Base-by-base conservation (phyloP, 140 eudicot genomes). In the Cichorium intybus region DNA sequence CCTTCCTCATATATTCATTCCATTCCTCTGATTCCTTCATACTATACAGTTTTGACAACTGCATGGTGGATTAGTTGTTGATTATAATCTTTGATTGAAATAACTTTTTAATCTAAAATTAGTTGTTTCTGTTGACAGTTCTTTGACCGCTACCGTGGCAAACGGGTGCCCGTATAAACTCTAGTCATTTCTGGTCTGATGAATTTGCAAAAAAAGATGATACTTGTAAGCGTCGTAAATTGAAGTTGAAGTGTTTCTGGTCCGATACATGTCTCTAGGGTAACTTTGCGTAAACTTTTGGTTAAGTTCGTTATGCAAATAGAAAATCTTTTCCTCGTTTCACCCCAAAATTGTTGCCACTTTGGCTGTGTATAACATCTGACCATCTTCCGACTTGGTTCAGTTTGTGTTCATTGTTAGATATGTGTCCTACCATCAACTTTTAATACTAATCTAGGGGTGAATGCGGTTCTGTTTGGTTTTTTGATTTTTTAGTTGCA, bases 101-200 rank as follows among this genome's bases (percentile, higher is more conserved):
- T 39, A 39, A 39, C 0, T 10, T 39, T 39, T 11, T 12, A 12
- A 11, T n/a, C n/a, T n/a, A 39, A 39, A 39, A 16, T 39, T 39
- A 37, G 41, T 55, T 27, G 61, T 77, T 39, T 56, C 12, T n/a
- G n/a, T n/a, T n/a, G n/a, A 24, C 78, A 77, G 82, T 64, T 77
- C 14, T 43, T 77, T 62, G 82, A 73, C 11, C 78, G 82, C 24
- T 77, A 77, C 21, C 78, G 82, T 17, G 74, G 82, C 49, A 77
- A 55, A 77, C 64, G 82, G 70, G 82, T 65, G 20, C 82, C 82
- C 23, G 78, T 77, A 77, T 77, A 75, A 59, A 3, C n/a, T n/a
- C n/a, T n/a, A n/a, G n/a, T n/a, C n/a, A n/a, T n/a, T n/a, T n/a
- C n/a, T n/a, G n/a, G n/a, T n/a, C n/a, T n/a, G n/a, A n/a, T n/a